Evolutionary conservation across 2,329 filamentous ascomycete species (phyloP).

Genomic region (Cladophialophora immunda): DNA sequence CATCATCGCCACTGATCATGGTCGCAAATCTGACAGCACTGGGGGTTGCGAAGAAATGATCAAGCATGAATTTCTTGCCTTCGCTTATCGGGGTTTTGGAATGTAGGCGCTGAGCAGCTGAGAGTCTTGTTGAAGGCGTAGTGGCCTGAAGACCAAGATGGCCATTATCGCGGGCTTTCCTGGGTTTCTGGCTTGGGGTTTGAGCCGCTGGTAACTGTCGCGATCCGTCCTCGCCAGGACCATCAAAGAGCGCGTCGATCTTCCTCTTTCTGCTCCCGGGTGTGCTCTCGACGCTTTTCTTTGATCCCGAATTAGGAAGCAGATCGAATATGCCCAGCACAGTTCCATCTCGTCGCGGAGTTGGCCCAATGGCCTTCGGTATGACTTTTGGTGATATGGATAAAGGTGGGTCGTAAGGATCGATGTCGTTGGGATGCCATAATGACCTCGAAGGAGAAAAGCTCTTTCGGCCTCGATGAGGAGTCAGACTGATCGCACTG

Average conservation of each 20-base stretch:
- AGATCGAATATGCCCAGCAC: slow-evolving; percentile 59
- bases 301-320: slow-evolving; percentile 51
- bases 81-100: slow-evolving; percentile 53
- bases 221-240: slow-evolving; percentile 41
- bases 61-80: slow-evolving; percentile 55
- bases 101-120: slow-evolving; percentile 37
- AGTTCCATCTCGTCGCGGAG: slow-evolving; percentile 59
- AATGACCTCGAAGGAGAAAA: slow-evolving; percentile 49
- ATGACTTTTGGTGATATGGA: slow-evolving; percentile 42
- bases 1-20: slow-evolving; percentile 40
- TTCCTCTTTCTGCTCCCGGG: slow-evolving; percentile 40
- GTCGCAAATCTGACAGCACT: slow-evolving; percentile 54
- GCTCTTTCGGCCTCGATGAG: slow-evolving; percentile 22
- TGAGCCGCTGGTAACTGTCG: slow-evolving; percentile 37
- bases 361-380: slow-evolving; percentile 56
- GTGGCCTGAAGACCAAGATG: slow-evolving; percentile 20
- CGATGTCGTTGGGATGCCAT: slow-evolving; percentile 51
- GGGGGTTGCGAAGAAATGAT: slow-evolving; percentile 56
- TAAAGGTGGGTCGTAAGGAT: slow-evolving; percentile 56
- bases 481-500: slow-evolving; percentile 35
- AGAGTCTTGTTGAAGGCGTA: slow-evolving; percentile 36
- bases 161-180: neutral
- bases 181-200: slow-evolving; percentile 49
- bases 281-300: slow-evolving; percentile 44
- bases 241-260: slow-evolving; percentile 19